Evolutionary conservation across 1,139 yeast genomes (phyloP), one percentile per base, ranked within the genome.

Genomic region (Hemisphaericaspora xylanilytica): DNA sequence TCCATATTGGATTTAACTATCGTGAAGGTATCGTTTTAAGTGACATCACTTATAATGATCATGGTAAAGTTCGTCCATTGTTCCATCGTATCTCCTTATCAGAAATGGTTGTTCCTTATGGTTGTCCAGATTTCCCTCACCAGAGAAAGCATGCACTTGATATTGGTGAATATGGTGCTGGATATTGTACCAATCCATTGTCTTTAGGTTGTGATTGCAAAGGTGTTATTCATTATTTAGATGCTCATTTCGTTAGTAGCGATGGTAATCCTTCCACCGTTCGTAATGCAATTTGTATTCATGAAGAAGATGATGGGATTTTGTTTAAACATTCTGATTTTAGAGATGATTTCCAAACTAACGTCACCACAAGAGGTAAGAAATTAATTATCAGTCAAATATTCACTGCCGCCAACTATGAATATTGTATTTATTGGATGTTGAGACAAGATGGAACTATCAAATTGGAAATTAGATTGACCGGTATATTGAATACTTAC

Each of bases 131-230:
- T 48, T 81, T 75, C 64, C 90, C 89, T 37, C 90, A 83, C 58
- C 89, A 83, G 56, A 75, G 94, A 67, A 85, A 85, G 61, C 94
- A 85, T 52, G 94, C 94, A 33, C 78, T 85, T 60, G 94, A 85
- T 65, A 79, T 85, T 52, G 94, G 94, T 57, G 94, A 85, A 63
- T 84, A 84, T 59, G 94, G 94, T 65, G 90, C 89, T 48, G 94
- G 94, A 53, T 78, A 80, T 68, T 80, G 85, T 80, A 80, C 94
- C 37, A 85, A 85, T 63, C 86, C 90, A 30, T 71, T 85, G 50
- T 67, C 85, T 16, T 71, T 85, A 41, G 92, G 92, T 26, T 85
- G 94, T 60, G 94, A 85, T 61, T 85, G 94, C 67, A 83, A 84
- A 59, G 94, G 92, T 55, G 88, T 80, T 34, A 85, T 85, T 51